Evolutionary conservation across 208 protist species (phyloP).

Genomic region (Herpetomonas samuelpessoai): DNA sequence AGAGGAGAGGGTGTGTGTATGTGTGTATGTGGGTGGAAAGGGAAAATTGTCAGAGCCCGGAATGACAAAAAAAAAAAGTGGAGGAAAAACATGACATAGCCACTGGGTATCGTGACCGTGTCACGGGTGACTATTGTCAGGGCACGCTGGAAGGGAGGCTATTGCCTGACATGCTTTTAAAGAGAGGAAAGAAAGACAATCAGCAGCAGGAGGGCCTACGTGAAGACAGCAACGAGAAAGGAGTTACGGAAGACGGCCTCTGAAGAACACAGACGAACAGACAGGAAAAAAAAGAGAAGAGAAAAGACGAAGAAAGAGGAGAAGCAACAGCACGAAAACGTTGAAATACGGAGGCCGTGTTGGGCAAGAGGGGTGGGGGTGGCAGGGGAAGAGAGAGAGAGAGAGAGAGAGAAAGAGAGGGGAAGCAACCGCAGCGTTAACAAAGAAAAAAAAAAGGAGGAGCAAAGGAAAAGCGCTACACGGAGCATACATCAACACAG

Average conservation of each 20-base stretch:
- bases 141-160: too few relatives aligned
- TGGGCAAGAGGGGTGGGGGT: not conserved
- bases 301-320: not conserved
- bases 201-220: not conserved
- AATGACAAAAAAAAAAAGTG: not conserved
- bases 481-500: not conserved
- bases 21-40: not conserved
- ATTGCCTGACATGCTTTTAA: too few relatives aligned
- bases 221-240: not conserved
- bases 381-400: not conserved
- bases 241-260: not conserved
- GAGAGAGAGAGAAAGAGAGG: not conserved
- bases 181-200: not conserved
- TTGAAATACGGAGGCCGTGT: not conserved
- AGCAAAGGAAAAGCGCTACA: slow-evolving; percentile 2
- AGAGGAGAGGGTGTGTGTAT: slow-evolving; percentile 2
- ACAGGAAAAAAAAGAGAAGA: slow-evolving; percentile 1
- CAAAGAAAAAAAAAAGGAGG: slow-evolving; percentile 3
- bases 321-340: not conserved
- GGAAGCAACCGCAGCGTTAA: not conserved
- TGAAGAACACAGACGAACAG: not conserved
- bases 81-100: not conserved
- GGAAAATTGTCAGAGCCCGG: not conserved
- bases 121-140: too few relatives aligned
- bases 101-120: too few relatives aligned